Percentiles rank a stretch among this genome's conserved stretches.
Conservation (phyloP, 2,329 filamentous ascomycete species). For the Fusarium proliferatum region DNA sequence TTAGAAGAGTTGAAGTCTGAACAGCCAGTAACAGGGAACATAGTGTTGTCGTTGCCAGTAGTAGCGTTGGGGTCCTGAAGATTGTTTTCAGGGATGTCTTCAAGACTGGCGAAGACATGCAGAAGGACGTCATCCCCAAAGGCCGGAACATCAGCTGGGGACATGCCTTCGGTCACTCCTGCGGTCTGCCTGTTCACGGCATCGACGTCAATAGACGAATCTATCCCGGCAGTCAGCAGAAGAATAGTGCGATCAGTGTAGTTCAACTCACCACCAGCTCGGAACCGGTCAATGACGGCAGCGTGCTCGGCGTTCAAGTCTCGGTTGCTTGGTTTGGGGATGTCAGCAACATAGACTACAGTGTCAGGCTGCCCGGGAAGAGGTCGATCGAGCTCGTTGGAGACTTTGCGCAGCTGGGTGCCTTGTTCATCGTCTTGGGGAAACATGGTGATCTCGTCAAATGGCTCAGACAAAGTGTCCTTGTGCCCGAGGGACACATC, state of each 20-base stretch:
- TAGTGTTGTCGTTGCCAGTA: background rate
- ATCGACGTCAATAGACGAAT: background rate
- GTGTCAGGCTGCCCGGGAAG: background rate
- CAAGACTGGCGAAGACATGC: background rate
- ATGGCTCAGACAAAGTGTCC: background rate
- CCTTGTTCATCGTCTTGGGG: background rate
- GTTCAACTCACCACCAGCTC: background rate
- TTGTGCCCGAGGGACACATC: background rate
- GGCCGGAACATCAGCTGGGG: background rate
- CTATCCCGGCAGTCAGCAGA: background rate
- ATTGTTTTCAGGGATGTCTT: background rate
- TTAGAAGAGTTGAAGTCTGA: background rate
- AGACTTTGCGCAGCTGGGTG: constrained; percentile 4
- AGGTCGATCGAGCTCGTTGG: background rate
- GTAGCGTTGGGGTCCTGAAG: background rate
- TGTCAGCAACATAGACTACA: background rate
- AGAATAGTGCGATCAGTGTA: background rate
- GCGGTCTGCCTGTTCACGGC: background rate
- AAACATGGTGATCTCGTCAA: background rate
- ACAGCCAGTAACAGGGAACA: background rate
- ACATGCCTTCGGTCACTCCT: background rate
- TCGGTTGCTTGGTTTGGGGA: background rate
- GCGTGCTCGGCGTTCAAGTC: background rate
- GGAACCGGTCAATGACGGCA: background rate
- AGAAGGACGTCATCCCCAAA: background rate